Base-by-base conservation (phyloP, 768 basidiomycete genomes). In the Tremella yokohamensis region DNA sequence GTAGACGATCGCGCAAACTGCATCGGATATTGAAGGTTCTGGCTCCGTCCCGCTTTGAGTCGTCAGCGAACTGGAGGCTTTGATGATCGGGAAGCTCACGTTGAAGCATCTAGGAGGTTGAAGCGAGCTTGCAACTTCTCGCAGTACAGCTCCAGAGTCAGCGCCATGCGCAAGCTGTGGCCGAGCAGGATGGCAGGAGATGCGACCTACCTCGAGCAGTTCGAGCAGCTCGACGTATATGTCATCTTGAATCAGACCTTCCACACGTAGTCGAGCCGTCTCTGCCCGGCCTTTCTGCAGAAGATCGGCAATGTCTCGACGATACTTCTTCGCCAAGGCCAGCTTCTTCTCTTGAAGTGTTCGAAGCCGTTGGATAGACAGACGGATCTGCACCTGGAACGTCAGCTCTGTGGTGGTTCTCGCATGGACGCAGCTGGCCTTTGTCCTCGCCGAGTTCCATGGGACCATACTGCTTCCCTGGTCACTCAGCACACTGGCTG, bases 71-170 rank as follows among this genome's bases (percentile, higher is more conserved):
- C 50, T 9, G 1, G 18, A 11, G 19, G 18, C 29, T 47, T 4
- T 8, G 18, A 24, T 51, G 42, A 11, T 12, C 19, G 42, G 72
- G 62, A 3, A 16, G 60, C 78, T 57, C 40, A 94, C 92, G 83
- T 87, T 72, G 88, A 66, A 1, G 69, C 85, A 69, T 99, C 96
- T 47, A 99, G 81, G 25, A 98, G 78, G 9, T 89, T 88, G 69
- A 98, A 98, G 48, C 96, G 83, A 8, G 94, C 90, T 20, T 93
- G 81, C 18, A 98, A 78, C n/a, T 94, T 83, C 71, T 99, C 96
- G 63, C 88, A 89, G 74, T 97, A 97, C 11, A 98, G 82, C 79
- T 78, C 51, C 2, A 16, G 8, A 15, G 42, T 45, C 22, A 45
- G 13, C 25, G 29, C 2, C 2, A 26, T 26, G 16, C 12, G 11